Evolutionary conservation across 805 yeast genomes (phyloP).

Genomic region (Diddensiella santjacobensis): DNA sequence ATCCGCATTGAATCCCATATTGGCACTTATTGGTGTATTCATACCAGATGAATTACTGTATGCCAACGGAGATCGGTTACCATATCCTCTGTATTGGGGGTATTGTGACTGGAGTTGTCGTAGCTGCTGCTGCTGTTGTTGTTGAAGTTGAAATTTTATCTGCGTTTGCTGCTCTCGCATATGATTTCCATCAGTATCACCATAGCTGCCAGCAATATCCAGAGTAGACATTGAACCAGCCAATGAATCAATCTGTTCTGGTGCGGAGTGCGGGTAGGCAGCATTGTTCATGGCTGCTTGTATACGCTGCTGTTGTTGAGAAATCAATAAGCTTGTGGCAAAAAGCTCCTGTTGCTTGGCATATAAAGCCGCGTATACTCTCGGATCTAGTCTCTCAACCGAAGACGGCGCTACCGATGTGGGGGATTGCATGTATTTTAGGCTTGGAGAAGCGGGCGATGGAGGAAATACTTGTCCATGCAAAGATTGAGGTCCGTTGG

Average conservation of each 20-base stretch:
- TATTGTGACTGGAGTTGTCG: slow-evolving; percentile 18
- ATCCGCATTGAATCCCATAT: not conserved
- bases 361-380: slow-evolving; percentile 31
- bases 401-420: slow-evolving; percentile 7
- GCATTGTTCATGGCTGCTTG: slow-evolving; percentile 29
- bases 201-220: not conserved
- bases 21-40: not conserved
- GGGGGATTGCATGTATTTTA: slow-evolving; percentile 6
- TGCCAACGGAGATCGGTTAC: slow-evolving; percentile 3
- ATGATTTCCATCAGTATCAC: not conserved
- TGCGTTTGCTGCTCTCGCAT: slow-evolving; percentile 2
- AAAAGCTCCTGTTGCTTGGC: slow-evolving; percentile 34
- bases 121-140: slow-evolving; percentile 10
- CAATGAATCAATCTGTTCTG: not conserved
- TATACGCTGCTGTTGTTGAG: slow-evolving; percentile 35
- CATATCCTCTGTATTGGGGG: not conserved
- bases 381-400: slow-evolving; percentile 3
- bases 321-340: slow-evolving; percentile 31
- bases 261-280: slow-evolving; percentile 2
- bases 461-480: slow-evolving; percentile 1
- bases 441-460: slow-evolving; percentile 4
- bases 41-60: not conserved
- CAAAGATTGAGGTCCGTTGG: slow-evolving; percentile 6
- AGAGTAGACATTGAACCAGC: not conserved
- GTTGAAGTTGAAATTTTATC: slow-evolving; percentile 1